Evolutionary conservation across 2,329 filamentous ascomycete genomes (phyloP).

Genomic region (Fusarium zealandicum): DNA sequence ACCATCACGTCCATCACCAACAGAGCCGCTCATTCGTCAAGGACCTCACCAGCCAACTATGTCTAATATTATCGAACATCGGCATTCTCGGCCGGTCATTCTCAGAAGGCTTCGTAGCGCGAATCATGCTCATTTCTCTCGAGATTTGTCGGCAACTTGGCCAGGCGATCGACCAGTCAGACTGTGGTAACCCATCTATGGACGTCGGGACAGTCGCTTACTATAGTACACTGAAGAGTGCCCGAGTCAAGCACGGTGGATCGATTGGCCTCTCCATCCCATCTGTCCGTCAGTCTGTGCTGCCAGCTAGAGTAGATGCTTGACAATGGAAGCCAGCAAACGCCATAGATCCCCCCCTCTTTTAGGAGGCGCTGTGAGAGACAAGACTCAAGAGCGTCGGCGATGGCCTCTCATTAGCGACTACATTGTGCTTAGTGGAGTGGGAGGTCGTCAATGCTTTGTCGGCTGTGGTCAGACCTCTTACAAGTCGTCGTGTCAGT

Average conservation of each 20-base stretch:
- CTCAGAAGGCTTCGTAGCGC: no score
- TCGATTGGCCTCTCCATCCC: slow-evolving; percentile 6
- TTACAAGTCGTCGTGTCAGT: background rate
- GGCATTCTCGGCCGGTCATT: no score
- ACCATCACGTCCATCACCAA: slow-evolving; percentile 22
- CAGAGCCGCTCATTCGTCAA: slow-evolving; percentile 11
- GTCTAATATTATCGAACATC: no score
- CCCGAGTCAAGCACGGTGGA: slow-evolving; percentile 31
- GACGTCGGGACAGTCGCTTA: slow-evolving; percentile 11
- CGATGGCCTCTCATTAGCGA: slow-evolving; percentile 9
- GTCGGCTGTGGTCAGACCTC: slow-evolving; percentile 23
- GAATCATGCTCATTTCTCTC: no score
- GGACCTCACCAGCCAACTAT: background rate
- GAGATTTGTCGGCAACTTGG: background rate
- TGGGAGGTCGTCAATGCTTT: slow-evolving; percentile 1
- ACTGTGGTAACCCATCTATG: no score
- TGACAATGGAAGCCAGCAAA: slow-evolving; percentile 8
- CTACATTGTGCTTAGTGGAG: slow-evolving; percentile 12
- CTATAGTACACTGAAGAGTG: background rate
- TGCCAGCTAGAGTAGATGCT: background rate
- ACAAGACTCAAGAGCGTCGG: slow-evolving; percentile 2
- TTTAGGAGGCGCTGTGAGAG: slow-evolving; percentile 4
- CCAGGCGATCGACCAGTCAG: background rate
- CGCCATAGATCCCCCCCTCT: slow-evolving; percentile 18
- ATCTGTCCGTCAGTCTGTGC: slow-evolving; percentile 8